Percentiles rank a stretch among this genome's conserved stretches.
Conservation (phyloP, 495 filamentous ascomycete genomes). For the Podospora australis region DNA sequence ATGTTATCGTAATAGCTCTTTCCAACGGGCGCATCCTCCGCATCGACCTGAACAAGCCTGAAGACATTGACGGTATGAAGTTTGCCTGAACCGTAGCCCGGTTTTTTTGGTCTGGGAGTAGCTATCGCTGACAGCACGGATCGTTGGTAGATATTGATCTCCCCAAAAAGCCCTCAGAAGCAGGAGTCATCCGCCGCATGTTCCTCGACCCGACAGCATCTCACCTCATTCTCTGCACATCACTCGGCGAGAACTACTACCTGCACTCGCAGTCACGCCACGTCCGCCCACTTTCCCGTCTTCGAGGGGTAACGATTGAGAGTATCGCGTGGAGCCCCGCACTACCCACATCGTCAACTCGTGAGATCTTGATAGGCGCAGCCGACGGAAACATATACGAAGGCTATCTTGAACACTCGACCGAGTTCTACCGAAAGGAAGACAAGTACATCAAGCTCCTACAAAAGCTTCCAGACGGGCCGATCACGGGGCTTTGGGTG, state of each 20-base stretch:
- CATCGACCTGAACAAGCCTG: conserved; percentile 88
- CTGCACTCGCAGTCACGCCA: conserved; percentile 90
- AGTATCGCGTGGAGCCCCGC: conserved; percentile 93
- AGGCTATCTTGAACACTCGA: conserved; percentile 86
- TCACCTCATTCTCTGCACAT: conserved; percentile 85
- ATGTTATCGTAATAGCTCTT: conserved; percentile 85
- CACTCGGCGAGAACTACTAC: conserved; percentile 93
- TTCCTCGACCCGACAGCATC: conserved; percentile 96
- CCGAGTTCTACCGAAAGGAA: conserved; percentile 89
- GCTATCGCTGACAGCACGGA: neutral
- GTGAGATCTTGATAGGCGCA: conserved; percentile 90
- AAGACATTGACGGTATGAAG: conserved; percentile 81
- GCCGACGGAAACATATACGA: conserved; percentile 93
- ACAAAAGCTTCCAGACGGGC: conserved; percentile 69
- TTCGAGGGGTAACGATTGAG: conserved; percentile 83
- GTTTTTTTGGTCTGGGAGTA: too few relatives aligned
- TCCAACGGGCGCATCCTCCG: conserved; percentile 83
- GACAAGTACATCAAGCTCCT: conserved; percentile 82
- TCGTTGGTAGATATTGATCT: conserved; percentile 78
- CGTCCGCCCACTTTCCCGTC: conserved; percentile 69
- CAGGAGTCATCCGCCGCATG: conserved; percentile 86
- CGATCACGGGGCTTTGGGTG: conserved; percentile 75
- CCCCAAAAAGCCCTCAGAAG: conserved; percentile 84
- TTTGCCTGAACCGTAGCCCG: too few relatives aligned
- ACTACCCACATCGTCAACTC: conserved; percentile 87